phyloP scores from a whole-genome alignment of 768 basidiomycete genomes.

The Dendrothele bispora region DNA sequence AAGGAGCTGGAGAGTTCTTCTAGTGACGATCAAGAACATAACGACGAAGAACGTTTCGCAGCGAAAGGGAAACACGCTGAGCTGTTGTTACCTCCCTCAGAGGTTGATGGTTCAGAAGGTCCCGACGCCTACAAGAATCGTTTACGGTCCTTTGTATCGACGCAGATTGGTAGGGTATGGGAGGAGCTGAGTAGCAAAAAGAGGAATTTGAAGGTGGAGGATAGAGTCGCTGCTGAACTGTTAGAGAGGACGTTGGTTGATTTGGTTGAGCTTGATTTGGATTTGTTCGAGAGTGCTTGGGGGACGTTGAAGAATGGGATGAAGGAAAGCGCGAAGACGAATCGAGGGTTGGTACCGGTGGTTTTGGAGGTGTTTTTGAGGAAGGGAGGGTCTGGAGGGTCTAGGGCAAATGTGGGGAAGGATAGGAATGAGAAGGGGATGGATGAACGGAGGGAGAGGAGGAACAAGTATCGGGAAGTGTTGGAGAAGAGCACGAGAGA shows the following conservation, averaged over 20 bases:
- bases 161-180: constrained; percentile 50
- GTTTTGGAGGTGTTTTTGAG: not conserved
- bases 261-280: constrained; percentile 27
- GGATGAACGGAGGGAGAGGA: too few species aligned
- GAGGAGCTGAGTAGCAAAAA: constrained; percentile 37
- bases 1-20: constrained; percentile 11
- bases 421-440: too few species aligned
- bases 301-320: constrained; percentile 33
- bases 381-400: too few species aligned
- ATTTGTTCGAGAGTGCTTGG: constrained; percentile 54
- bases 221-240: constrained; percentile 38
- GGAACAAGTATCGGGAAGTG: too few species aligned
- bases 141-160: constrained; percentile 35
- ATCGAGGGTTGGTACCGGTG: constrained; percentile 28
- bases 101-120: not conserved
- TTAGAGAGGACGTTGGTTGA: constrained; percentile 42
- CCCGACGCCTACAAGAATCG: not conserved
- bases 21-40: not conserved
- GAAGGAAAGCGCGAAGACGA: constrained; percentile 16
- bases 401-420: too few species aligned
- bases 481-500: too few species aligned
- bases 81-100: too few species aligned
- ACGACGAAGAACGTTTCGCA: not conserved
- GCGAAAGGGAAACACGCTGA: too few species aligned
- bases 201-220: constrained; percentile 47